These are phyloP conservation scores for Asterionellopsis glacialis DNA, from an alignment of 108 stramenopile species.

Conservation along the genomic window DNA sequence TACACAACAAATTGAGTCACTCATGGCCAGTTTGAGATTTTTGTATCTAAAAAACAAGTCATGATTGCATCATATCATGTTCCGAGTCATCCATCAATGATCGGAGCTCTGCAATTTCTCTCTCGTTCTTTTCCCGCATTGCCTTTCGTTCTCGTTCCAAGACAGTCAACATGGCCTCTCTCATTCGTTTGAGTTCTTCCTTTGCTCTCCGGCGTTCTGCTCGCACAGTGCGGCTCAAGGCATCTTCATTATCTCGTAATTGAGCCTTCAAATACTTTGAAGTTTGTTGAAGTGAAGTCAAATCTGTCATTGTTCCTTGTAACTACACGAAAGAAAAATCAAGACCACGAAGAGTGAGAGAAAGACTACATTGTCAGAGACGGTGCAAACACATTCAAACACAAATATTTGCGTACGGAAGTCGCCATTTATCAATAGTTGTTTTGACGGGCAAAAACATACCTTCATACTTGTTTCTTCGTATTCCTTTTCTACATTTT, in stretches of 20 bases:
- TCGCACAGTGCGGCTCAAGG: conserved; percentile 9
- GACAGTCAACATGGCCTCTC: conserved; percentile 20
- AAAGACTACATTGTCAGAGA: too few relatives aligned
- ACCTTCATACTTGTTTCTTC: conserved; percentile 19
- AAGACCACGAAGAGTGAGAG: too few relatives aligned
- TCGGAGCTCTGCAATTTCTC: conserved; percentile 16
- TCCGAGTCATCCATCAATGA: neutral
- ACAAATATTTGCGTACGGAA: neutral
- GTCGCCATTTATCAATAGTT: neutral
- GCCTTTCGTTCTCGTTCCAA: conserved; percentile 17
- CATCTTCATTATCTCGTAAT: conserved; percentile 20
- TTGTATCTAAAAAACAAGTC: neutral
- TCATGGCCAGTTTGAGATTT: neutral
- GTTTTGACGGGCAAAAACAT: neutral
- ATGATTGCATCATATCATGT: neutral
- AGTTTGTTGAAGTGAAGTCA: conserved; percentile 7
- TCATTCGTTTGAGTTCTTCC: conserved; percentile 19
- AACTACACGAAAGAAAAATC: conserved; percentile 1
- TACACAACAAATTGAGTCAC: neutral
- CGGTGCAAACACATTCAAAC: neutral
- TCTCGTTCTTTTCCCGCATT: conserved; percentile 15
- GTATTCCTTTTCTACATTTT: conserved; percentile 14
- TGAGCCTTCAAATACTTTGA: conserved; percentile 20
- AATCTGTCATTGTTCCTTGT: conserved; percentile 18
- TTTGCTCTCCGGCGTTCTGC: conserved; percentile 13